Conservation (phyloP, 139 green algal genomes). For the Picocystis salinarum region DNA sequence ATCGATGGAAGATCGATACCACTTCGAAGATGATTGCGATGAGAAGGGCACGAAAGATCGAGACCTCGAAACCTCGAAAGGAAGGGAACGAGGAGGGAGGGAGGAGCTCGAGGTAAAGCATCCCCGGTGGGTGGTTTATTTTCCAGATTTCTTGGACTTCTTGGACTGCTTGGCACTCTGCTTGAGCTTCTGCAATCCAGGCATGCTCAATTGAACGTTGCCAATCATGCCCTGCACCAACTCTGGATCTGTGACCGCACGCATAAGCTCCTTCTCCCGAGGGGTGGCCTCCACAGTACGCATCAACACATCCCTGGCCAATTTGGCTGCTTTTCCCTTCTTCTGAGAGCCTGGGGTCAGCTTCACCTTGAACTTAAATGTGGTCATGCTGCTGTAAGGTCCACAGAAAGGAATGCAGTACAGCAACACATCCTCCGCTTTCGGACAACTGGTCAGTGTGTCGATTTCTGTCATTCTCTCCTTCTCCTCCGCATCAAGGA, state of each 20-base stretch:
- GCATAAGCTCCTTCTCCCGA: slow-evolving; percentile 37
- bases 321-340: slow-evolving; percentile 68
- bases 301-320: slow-evolving; percentile 49
- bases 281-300: slow-evolving; percentile 14
- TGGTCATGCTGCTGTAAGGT: slow-evolving; percentile 37
- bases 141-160: too few relatives aligned
- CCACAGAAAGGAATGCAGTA: slow-evolving; percentile 73
- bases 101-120: too few relatives aligned
- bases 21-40: too few relatives aligned
- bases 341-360: slow-evolving; percentile 57
- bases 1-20: too few relatives aligned
- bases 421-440: slow-evolving; percentile 60
- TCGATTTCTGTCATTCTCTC: slow-evolving; percentile 22
- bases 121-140: too few relatives aligned
- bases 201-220: slow-evolving; percentile 66
- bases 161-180: slow-evolving; percentile 21
- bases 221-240: slow-evolving; percentile 57
- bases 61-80: too few relatives aligned
- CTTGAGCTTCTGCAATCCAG: slow-evolving; percentile 67
- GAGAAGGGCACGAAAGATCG: too few relatives aligned
- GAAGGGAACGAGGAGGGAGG: too few relatives aligned
- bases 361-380: slow-evolving; percentile 81
- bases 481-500: slow-evolving; percentile 8
- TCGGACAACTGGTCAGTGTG: slow-evolving; percentile 49
- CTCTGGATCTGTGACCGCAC: slow-evolving; percentile 56